Base-by-base conservation (phyloP, 1,284 basidiomycete genomes). In the Acaromyces ingoldii region DNA sequence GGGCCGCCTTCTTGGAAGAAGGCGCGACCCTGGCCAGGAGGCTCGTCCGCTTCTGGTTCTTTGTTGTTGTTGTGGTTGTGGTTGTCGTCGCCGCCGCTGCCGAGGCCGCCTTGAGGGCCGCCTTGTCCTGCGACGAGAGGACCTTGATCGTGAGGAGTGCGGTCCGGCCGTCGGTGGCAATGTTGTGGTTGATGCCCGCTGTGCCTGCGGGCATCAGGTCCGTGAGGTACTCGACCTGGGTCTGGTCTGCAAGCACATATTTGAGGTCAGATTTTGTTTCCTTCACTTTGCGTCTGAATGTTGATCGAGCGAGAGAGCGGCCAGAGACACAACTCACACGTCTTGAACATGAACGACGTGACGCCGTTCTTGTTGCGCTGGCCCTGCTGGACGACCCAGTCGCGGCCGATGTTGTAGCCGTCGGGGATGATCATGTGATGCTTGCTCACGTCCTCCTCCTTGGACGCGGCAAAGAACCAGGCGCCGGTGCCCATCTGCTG, bases 121-220 rank as follows among this genome's bases (percentile, higher is more conserved):
- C 22, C 31, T 50, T 51, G 17, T 52, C 47, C 13, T 42, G 19
- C 24, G 11, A 13, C 25, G 29, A 29, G 24, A 54, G 1, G 28
- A 69, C 41, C 19, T 39, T 62, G 19, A 69, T 60, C 4, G 62
- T 65, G 26, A 70, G 31, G 26, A 70, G 51, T 19, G 66, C 67
- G 2, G 62, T 62, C 49, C 61, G 47, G 2, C 67, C 67, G 40
- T 70, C 67, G 42, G 67, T 58, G 19, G 61, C 53, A 39, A 70
- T 62, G 39, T 78, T 76, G 51, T 82, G 80, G 58, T 80, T 79
- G 37, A 80, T 78, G 65, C 82, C 82, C 21, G 63, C 52, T 34
- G 78, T 71, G 19, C 84, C 84, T 15, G 79, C 62, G 19, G 80
- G 67, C 54, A 85, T 78, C 19, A 84, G 76, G 34, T 82, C 82